Conservation (phyloP, 495 filamentous ascomycete species). For the Chaetomium cochliodes region DNA sequence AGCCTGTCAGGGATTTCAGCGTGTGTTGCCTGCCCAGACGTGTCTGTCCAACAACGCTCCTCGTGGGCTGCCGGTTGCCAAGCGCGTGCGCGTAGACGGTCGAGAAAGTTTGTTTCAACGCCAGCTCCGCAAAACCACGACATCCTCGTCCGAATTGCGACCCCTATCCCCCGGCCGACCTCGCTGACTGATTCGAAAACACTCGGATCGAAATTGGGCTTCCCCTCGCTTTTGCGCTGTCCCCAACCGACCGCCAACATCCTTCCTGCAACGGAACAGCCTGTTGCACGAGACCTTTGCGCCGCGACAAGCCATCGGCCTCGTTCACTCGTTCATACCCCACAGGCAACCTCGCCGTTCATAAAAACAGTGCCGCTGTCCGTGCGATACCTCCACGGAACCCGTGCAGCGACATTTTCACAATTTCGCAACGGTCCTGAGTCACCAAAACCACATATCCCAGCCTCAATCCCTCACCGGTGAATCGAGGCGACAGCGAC, state of each 20-base stretch:
- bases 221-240: conserved; percentile 8
- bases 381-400: neutral
- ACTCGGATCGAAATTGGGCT: neutral
- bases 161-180: conserved; percentile 11
- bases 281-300: conserved; percentile 19
- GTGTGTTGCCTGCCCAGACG: conserved; percentile 5
- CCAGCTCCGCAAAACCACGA: conserved; percentile 22
- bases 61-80: conserved; percentile 12
- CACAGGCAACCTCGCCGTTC: neutral
- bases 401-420: neutral
- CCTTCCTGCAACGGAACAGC: neutral
- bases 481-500: neutral
- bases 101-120: conserved; percentile 26
- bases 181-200: conserved; percentile 5
- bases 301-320: conserved; percentile 17
- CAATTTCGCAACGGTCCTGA: neutral
- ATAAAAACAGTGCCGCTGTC: neutral
- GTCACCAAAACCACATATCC: neutral
- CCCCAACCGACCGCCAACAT: neutral
- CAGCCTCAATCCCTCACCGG: neutral
- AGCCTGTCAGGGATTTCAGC: neutral
- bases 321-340: conserved; percentile 14
- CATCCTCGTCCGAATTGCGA: conserved; percentile 13
- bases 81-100: conserved; percentile 24
- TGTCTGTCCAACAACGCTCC: conserved; percentile 3